phyloP scores from a whole-genome alignment of 768 basidiomycete genomes.

The Tylopilus sp. region DNA sequence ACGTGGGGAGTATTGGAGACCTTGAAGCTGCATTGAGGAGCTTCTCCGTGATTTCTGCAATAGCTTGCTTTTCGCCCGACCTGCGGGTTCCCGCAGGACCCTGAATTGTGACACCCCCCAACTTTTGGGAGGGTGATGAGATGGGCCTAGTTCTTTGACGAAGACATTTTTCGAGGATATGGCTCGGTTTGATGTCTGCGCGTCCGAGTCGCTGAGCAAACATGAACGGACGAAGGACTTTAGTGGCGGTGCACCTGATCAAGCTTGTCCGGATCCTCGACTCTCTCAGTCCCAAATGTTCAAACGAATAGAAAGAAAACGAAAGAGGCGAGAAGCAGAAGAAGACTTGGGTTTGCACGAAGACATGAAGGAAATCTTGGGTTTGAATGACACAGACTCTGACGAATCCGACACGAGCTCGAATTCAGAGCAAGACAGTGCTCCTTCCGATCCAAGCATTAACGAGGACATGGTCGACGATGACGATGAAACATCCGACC shows the following conservation, averaged over 20 bases:
- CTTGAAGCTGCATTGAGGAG: too few species aligned
- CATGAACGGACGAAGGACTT: slow-evolving; percentile 32
- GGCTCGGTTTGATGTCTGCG: slow-evolving; percentile 15
- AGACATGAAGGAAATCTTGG: slow-evolving; percentile 61
- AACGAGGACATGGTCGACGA: slow-evolving; percentile 26
- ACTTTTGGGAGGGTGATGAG: background rate
- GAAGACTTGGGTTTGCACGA: slow-evolving; percentile 62
- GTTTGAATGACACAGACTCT: slow-evolving; percentile 72
- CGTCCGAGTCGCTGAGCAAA: slow-evolving; percentile 19
- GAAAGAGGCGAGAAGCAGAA: slow-evolving; percentile 56
- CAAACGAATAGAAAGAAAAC: slow-evolving; percentile 72
- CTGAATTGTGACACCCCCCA: background rate
- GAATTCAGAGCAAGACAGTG: slow-evolving; percentile 22
- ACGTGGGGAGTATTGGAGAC: too few species aligned
- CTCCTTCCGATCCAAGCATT: slow-evolving; percentile 28
- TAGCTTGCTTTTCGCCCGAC: slow-evolving; percentile 2
- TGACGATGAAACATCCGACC: slow-evolving; percentile 24
- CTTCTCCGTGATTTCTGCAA: slow-evolving; percentile 26
- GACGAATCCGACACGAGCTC: slow-evolving; percentile 45
- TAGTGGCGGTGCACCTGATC: slow-evolving; percentile 25
- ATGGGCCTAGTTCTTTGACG: background rate
- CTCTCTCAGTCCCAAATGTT: slow-evolving; percentile 50
- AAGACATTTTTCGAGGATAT: slow-evolving; percentile 10
- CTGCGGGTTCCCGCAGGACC: background rate
- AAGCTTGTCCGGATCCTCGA: background rate